Evolutionary conservation across 176 grass and related monocot species (phyloP), one percentile per base, ranked within the genome.

Genomic region (Puccinellia tenuiflora): DNA sequence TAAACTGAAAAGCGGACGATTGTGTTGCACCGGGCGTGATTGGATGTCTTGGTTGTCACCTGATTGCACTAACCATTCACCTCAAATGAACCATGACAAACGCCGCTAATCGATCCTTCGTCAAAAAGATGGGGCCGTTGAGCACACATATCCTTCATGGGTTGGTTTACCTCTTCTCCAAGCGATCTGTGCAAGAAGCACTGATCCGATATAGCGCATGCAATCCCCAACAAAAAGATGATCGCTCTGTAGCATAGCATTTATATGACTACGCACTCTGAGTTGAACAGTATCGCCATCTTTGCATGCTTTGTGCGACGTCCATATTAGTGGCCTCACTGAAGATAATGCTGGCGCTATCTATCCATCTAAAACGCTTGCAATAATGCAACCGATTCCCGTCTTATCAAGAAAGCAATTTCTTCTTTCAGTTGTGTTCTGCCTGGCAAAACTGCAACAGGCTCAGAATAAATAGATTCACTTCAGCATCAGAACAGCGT

Each of bases 311-410:
- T 79, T 48, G 26, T 9, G 22, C 16, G 21, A 31, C 43, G 76
- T 79, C 37, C 40, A 63, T 45, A 79, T 39, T 47, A 47, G 57
- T 33, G 77, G 57, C 39, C 59, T 20, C 10, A 47, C 50, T 65
- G 60, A 18, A 34, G 42, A 79, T 33, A 79, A 65, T 63, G 46
- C 59, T 65, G 40, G 59, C n/a, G 47, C 57, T 81, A 39, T 26
- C 79, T 64, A 40, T 40, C 79, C 18, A 16, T 66, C 42, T 70
- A 39, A 81, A 81, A 40, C 47, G 24, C 33, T 33, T 69, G 9
- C 79, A 69, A 81, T 69, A 69, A 81, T 55, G 79, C 79, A 69
- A 2, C 53, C n/a, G 63, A 54, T 68, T 68, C 21, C 45, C 14
- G 53, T 53, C 61, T 52, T 54, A 16, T 38, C 46, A 18, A 18